Evolutionary conservation across 495 filamentous ascomycete species (phyloP).

Genomic region (Hypoxylon rickii): DNA sequence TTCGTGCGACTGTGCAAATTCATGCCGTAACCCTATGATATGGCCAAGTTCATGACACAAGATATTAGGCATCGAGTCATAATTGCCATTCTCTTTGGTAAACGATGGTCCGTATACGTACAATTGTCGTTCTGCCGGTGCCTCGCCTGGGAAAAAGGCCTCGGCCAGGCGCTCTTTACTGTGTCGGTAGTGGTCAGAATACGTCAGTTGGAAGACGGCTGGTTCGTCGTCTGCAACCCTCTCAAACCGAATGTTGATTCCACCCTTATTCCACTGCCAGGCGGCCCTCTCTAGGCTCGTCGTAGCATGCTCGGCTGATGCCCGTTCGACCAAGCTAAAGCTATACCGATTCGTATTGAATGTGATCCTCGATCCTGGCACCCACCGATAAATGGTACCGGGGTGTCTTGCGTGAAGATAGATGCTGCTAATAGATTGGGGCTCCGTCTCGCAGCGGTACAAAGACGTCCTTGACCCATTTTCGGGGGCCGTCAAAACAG

Average conservation of each 20-base stretch:
- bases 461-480: too few species aligned
- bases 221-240: not conserved
- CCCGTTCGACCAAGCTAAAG: not conserved
- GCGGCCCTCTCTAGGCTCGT: not conserved
- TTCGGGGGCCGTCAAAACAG: too few species aligned
- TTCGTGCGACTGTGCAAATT: not conserved
- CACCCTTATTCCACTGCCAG: not conserved
- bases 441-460: too few species aligned
- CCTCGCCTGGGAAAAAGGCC: not conserved
- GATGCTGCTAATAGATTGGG: too few species aligned
- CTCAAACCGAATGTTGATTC: not conserved
- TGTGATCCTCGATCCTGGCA: not conserved
- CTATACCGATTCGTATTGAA: not conserved
- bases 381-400: not conserved
- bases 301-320: not conserved
- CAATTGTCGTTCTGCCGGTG: not conserved
- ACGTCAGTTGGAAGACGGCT: conserved; percentile 8
- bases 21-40: conserved; percentile 2
- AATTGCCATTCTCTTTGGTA: not conserved
- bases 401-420: too few species aligned
- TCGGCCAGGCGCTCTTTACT: not conserved
- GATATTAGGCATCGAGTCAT: not conserved
- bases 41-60: conserved; percentile 7
- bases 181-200: not conserved
- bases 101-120: not conserved